Evolutionary conservation across 2,329 filamentous ascomycete species (phyloP).

Genomic region (Pseudogymnoascus sp.): DNA sequence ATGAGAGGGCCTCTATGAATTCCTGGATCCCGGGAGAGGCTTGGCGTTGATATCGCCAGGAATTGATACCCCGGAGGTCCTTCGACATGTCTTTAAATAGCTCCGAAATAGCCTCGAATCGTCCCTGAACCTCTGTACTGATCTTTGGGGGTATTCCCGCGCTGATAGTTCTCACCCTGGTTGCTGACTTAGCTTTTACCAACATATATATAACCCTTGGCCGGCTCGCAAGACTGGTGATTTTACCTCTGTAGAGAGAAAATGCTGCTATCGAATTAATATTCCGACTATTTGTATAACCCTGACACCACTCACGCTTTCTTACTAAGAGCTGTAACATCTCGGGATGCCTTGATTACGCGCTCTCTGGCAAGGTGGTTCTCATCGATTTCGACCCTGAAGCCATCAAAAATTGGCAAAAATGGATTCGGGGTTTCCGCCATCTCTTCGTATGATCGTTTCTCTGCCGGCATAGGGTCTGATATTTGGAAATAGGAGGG

Average conservation of each 20-base stretch:
- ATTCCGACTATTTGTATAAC: constrained; percentile 8
- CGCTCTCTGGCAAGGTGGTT: constrained; percentile 89
- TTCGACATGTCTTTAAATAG: constrained; percentile 59
- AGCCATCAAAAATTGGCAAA: constrained; percentile 73
- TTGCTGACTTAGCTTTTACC: not conserved
- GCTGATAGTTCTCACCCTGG: constrained; percentile 55
- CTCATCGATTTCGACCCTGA: constrained; percentile 82
- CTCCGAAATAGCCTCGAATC: constrained; percentile 60
- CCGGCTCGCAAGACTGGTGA: not conserved
- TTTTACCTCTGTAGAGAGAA: constrained; percentile 74
- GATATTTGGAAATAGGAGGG: not conserved
- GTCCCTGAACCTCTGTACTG: constrained; percentile 58
- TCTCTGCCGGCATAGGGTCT: not conserved
- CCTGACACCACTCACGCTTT: constrained; percentile 64
- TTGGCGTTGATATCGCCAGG: constrained; percentile 70
- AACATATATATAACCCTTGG: not conserved
- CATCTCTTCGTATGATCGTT: constrained; percentile 6
- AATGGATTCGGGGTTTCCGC: constrained; percentile 30
- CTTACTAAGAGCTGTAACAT: constrained; percentile 91
- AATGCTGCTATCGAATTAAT: constrained; percentile 46
- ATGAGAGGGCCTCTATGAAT: constrained; percentile 84
- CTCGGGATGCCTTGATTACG: constrained; percentile 81
- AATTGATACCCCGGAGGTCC: constrained; percentile 71
- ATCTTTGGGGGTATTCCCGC: constrained; percentile 59
- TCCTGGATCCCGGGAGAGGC: constrained; percentile 81